Percentiles rank a stretch among this genome's conserved stretches.
Evolutionary conservation across 176 grass and related monocot genomes (phyloP).

Genomic region (Musa itinerans): DNA sequence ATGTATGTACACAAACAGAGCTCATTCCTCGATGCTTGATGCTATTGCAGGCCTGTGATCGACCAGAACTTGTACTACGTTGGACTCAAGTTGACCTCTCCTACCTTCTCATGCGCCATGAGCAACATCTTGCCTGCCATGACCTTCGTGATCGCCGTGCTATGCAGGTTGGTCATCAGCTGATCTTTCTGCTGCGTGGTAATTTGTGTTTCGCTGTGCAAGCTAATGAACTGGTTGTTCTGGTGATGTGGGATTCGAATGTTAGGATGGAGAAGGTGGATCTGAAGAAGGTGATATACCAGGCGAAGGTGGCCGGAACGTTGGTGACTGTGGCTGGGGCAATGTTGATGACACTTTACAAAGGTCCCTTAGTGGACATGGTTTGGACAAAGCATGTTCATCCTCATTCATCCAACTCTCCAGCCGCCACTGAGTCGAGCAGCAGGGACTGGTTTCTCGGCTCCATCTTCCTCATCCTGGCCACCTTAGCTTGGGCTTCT

Average conservation of each 20-base stretch:
- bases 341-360: constrained; percentile 19
- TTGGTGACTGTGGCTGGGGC: constrained; percentile 20
- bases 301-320: constrained; percentile 13
- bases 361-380: constrained; percentile 15
- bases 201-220: background rate
- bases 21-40: background rate
- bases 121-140: constrained; percentile 21
- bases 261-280: constrained; percentile 22
- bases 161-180: background rate
- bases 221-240: background rate
- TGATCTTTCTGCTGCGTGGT: background rate
- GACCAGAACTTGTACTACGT: constrained; percentile 18
- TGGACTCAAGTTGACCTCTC: constrained; percentile 15
- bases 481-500: constrained; percentile 14
- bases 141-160: constrained; percentile 17
- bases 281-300: constrained; percentile 9
- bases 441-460: constrained; percentile 3
- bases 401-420: background rate
- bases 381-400: background rate
- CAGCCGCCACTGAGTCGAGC: background rate
- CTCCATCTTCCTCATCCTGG: constrained; percentile 20
- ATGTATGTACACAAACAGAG: background rate
- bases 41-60: constrained; percentile 7
- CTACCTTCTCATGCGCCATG: constrained; percentile 20
- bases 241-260: background rate